These are phyloP conservation scores for Calonectria leucothoes DNA, from an alignment of 2,329 filamentous ascomycete genomes.

Conservation along the genomic window DNA sequence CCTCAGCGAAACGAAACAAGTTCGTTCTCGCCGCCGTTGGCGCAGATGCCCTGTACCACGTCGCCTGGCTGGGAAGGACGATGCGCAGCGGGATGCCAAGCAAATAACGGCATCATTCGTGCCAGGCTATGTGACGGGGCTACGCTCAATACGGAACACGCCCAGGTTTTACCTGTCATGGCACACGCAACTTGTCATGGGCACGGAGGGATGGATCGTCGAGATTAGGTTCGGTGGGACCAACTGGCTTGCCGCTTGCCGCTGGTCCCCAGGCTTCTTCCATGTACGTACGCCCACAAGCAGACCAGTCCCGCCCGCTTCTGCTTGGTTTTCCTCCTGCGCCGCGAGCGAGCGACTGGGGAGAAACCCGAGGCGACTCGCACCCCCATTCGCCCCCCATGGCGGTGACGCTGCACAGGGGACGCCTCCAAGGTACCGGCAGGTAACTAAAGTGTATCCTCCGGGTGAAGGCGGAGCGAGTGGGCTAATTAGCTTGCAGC, in stretches of 20 bases:
- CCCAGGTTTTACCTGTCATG: neutral
- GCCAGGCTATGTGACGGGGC: neutral
- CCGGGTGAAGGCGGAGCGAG: neutral
- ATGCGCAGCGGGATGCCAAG: slow-evolving; percentile 9
- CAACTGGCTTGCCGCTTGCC: slow-evolving; percentile 6
- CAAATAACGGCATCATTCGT: slow-evolving; percentile 8
- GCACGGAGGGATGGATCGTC: slow-evolving; percentile 32
- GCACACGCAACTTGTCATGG: slow-evolving; percentile 2
- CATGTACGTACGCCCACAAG: neutral
- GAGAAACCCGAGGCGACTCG: slow-evolving; percentile 15
- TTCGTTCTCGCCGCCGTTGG: neutral
- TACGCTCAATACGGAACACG: neutral
- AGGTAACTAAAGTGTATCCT: slow-evolving; percentile 6
- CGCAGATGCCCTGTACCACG: neutral
- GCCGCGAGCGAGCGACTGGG: neutral
- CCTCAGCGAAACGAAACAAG: neutral
- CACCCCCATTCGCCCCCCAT: slow-evolving; percentile 1
- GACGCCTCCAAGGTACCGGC: slow-evolving; percentile 3
- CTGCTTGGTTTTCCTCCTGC: neutral
- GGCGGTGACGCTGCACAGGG: slow-evolving; percentile 10
- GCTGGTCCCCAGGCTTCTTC: neutral
- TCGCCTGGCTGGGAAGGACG: neutral
- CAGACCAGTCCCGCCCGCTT: neutral
- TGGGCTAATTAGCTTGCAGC: slow-evolving; percentile 15
- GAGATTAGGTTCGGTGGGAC: slow-evolving; percentile 45